Percentiles rank a stretch among this genome's conserved stretches.
Conservation (phyloP, 768 basidiomycete genomes). For the Neoboletus subvelutipes region DNA sequence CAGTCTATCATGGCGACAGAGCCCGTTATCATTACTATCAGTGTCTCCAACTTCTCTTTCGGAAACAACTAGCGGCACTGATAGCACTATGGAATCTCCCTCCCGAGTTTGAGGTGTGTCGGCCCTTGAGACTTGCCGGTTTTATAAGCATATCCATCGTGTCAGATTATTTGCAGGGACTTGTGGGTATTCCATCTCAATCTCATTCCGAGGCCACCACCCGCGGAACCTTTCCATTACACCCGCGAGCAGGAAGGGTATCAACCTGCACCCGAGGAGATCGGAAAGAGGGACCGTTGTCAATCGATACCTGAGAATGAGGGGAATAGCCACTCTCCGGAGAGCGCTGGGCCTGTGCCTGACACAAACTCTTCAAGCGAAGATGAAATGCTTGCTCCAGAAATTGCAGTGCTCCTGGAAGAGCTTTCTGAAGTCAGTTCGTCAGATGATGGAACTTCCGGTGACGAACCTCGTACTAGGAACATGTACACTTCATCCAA, state of each 20-base stretch:
- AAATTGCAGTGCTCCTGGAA: slow-evolving; percentile 40
- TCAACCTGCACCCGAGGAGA: slow-evolving; percentile 11
- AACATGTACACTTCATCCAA: slow-evolving; percentile 5
- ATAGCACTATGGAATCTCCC: slow-evolving; percentile 68
- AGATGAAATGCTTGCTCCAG: slow-evolving; percentile 33
- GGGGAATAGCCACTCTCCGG: slow-evolving; percentile 1
- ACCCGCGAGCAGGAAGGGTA: slow-evolving; percentile 38
- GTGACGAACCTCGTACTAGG: slow-evolving; percentile 14
- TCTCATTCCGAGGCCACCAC: slow-evolving; percentile 56
- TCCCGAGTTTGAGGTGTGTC: slow-evolving; percentile 70
- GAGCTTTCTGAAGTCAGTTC: slow-evolving; percentile 38
- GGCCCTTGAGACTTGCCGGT: neutral
- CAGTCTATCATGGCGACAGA: slow-evolving; percentile 83
- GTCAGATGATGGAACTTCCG: slow-evolving; percentile 27
- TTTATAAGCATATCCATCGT: slow-evolving; percentile 7
- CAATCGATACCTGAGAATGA: slow-evolving; percentile 21
- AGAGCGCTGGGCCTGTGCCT: slow-evolving; percentile 9
- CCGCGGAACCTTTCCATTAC: slow-evolving; percentile 57
- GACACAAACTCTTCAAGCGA: slow-evolving; percentile 17
- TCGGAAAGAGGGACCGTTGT: neutral
- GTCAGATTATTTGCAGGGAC: slow-evolving; percentile 71
- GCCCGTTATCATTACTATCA: slow-evolving; percentile 81
- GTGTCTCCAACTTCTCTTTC: slow-evolving; percentile 76
- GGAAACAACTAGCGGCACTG: slow-evolving; percentile 71
- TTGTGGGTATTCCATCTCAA: slow-evolving; percentile 77